phyloP scores from a whole-genome alignment of 2,329 filamentous ascomycete genomes.

The Elsinoe arachidis region DNA sequence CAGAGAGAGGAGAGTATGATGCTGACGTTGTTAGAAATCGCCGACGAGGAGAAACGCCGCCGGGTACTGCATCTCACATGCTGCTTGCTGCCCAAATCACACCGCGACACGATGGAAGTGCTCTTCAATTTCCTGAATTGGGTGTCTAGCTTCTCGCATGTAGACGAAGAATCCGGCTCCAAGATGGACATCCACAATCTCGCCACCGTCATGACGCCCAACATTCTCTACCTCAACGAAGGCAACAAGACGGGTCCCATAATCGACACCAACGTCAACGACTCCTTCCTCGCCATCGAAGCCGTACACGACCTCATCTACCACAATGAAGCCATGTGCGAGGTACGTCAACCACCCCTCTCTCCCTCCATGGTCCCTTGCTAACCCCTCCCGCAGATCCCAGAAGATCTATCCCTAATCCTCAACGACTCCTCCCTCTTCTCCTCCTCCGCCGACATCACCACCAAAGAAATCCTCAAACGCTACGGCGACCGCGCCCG shows the following conservation, averaged over 20 bases:
- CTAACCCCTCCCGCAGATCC: constrained; percentile 55
- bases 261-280: constrained; percentile 47
- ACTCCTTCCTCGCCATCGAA: constrained; percentile 88
- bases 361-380: neutral
- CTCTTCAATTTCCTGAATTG: constrained; percentile 94
- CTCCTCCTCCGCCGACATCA: constrained; percentile 74
- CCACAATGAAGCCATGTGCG: constrained; percentile 92
- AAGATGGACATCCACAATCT: constrained; percentile 99
- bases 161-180: constrained; percentile 92
- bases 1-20: neutral
- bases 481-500: constrained; percentile 77
- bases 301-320: constrained; percentile 86
- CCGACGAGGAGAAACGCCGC: constrained; percentile 70
- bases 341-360: constrained; percentile 54
- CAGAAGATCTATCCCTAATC: constrained; percentile 80
- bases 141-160: constrained; percentile 93
- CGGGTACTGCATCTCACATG: constrained; percentile 84
- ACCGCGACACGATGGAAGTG: constrained; percentile 90
- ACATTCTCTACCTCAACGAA: constrained; percentile 59
- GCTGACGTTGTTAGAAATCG: constrained; percentile 50
- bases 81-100: constrained; percentile 83
- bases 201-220: constrained; percentile 93
- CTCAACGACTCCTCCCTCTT: constrained; percentile 77
- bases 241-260: constrained; percentile 41
- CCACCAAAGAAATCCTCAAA: constrained; percentile 93